Percentiles rank a stretch among this genome's conserved stretches.
These are phyloP conservation scores for Chenopodium album DNA, from an alignment of 148 eudicot species.

Conservation along the genomic window DNA sequence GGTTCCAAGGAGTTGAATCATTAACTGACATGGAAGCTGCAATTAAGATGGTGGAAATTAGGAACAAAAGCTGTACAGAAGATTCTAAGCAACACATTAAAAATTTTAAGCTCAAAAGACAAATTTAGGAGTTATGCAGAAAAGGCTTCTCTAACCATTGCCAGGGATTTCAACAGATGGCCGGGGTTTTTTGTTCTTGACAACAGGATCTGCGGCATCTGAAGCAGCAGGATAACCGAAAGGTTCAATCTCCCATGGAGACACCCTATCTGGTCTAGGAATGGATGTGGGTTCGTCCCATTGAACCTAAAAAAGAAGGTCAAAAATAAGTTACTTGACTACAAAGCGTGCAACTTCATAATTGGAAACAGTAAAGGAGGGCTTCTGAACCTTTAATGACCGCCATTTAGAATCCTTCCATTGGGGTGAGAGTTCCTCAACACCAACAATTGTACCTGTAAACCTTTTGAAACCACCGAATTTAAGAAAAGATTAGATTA, in stretches of 20 bases:
- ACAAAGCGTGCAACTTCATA: background rate
- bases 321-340: background rate
- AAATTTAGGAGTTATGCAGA: background rate
- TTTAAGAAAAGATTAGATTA: background rate
- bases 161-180: slow-evolving; percentile 52
- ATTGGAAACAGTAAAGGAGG: background rate
- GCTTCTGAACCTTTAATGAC: slow-evolving; percentile 60
- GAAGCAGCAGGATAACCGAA: slow-evolving; percentile 56
- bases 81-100: background rate
- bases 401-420: slow-evolving; percentile 91
- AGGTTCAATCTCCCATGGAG: slow-evolving; percentile 96
- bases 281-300: slow-evolving; percentile 93
- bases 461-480: slow-evolving; percentile 48
- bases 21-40: slow-evolving; percentile 48
- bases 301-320: slow-evolving; percentile 57
- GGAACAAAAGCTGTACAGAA: background rate
- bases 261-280: slow-evolving; percentile 81
- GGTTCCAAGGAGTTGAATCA: slow-evolving; percentile 54
- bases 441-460: slow-evolving; percentile 85
- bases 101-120: background rate
- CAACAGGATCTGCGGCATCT: slow-evolving; percentile 39
- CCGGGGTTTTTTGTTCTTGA: slow-evolving; percentile 68
- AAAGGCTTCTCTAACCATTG: slow-evolving; percentile 46
- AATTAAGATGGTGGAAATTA: slow-evolving; percentile 4
- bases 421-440: slow-evolving; percentile 64